phyloP scores from a whole-genome alignment of 108 stramenopile species.

The Cyclotella sp. region DNA sequence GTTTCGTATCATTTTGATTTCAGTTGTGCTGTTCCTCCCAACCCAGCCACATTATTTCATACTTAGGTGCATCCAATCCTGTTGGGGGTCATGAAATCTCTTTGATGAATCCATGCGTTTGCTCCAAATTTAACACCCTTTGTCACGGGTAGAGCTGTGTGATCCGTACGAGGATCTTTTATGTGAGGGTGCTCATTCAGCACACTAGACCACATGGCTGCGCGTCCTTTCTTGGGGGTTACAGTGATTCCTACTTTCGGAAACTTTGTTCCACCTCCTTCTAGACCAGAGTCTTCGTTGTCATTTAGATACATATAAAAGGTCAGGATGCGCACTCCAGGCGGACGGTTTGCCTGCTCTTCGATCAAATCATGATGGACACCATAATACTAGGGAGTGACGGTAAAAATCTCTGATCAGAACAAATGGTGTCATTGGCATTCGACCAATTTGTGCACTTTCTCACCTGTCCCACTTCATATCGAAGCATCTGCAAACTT shows the following conservation, averaged over 20 bases:
- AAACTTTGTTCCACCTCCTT: slow-evolving; percentile 66
- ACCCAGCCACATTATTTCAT: not conserved
- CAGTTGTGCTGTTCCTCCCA: too few species aligned
- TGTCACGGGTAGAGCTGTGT: slow-evolving; percentile 60
- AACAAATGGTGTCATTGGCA: not conserved
- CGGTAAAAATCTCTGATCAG: not conserved
- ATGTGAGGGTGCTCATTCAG: slow-evolving; percentile 42
- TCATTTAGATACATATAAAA: slow-evolving; percentile 71
- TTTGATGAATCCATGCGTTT: slow-evolving; percentile 26
- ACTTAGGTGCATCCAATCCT: slow-evolving; percentile 13
- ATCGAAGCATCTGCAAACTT: slow-evolving; percentile 77
- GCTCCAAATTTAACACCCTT: slow-evolving; percentile 62
- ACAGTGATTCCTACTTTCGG: slow-evolving; percentile 44
- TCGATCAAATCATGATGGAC: slow-evolving; percentile 69
- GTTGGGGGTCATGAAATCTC: slow-evolving; percentile 21
- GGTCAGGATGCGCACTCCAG: slow-evolving; percentile 67
- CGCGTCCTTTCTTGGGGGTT: slow-evolving; percentile 48
- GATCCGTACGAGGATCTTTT: slow-evolving; percentile 54
- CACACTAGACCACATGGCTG: slow-evolving; percentile 62
- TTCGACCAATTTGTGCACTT: not conserved
- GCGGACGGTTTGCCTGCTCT: slow-evolving; percentile 49
- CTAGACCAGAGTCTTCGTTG: slow-evolving; percentile 62
- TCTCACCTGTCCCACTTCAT: slow-evolving; percentile 57
- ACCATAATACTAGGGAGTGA: slow-evolving; percentile 49
- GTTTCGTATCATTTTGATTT: too few species aligned